Conservation (phyloP, 23 red algal species). For the Cyanidioschyzon merolae region DNA sequence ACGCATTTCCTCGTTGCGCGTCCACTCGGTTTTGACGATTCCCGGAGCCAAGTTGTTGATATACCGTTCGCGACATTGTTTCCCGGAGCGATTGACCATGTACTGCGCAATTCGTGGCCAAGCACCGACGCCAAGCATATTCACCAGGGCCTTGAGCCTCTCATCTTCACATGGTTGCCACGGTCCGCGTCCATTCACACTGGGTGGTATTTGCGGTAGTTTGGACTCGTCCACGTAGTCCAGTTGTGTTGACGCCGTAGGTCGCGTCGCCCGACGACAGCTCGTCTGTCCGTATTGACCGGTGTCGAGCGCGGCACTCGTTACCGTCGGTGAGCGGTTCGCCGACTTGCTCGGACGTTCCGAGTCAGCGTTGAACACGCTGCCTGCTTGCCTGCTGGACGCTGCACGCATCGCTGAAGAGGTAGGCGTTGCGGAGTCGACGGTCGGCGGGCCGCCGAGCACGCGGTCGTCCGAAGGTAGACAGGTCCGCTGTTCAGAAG, state of each 20-base stretch:
- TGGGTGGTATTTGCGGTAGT: neutral
- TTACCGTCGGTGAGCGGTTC: no score
- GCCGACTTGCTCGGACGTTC: no score
- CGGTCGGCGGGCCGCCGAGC: neutral
- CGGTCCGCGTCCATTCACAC: neutral
- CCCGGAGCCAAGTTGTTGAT: constrained; percentile 37
- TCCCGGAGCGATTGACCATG: constrained; percentile 27
- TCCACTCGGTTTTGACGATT: constrained; percentile 24
- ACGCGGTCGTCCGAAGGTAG: neutral
- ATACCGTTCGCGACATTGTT: constrained; percentile 50
- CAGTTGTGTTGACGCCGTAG: neutral
- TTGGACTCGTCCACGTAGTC: neutral
- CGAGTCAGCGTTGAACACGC: no score
- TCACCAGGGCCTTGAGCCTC: neutral
- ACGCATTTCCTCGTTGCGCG: constrained; percentile 21
- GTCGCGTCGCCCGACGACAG: neutral
- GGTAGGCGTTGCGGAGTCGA: no score
- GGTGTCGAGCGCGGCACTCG: no score
- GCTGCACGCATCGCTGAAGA: no score
- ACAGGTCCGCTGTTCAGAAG: neutral
- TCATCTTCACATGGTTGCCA: constrained; percentile 15
- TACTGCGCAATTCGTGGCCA: constrained; percentile 31
- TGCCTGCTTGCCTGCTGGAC: no score
- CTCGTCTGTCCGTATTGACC: no score
- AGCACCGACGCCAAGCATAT: neutral